These are phyloP conservation scores for Podosphaera xanthii DNA, from an alignment of 2,329 filamentous ascomycete species.

Conservation along the genomic window DNA sequence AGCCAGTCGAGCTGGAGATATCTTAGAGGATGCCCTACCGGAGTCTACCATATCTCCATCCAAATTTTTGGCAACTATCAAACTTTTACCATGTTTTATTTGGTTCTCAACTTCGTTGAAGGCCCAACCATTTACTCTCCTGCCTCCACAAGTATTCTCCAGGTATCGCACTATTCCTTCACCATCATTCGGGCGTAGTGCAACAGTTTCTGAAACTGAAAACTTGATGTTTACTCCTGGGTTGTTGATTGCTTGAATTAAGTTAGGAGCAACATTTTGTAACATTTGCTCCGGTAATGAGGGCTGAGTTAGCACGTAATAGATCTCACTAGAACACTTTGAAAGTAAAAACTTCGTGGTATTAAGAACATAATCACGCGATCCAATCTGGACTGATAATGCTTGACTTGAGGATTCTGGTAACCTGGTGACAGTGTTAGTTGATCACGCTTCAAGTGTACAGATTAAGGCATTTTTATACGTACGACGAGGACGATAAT, in stretches of 20 bases:
- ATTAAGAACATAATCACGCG: constrained; percentile 7
- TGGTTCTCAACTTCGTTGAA: not conserved
- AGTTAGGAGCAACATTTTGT: constrained; percentile 26
- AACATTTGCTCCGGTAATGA: constrained; percentile 52
- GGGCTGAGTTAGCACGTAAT: constrained; percentile 58
- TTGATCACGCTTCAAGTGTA: not conserved
- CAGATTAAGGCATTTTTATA: not conserved
- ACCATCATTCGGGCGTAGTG: constrained; percentile 20
- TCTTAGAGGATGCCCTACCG: constrained; percentile 10
- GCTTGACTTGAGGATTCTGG: constrained; percentile 5
- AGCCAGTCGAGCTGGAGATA: not conserved
- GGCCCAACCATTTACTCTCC: constrained; percentile 8
- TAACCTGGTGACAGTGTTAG: constrained; percentile 4
- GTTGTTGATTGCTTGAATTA: constrained; percentile 17
- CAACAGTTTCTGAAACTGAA: constrained; percentile 33
- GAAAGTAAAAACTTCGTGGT: constrained; percentile 25
- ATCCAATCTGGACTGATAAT: constrained; percentile 9
- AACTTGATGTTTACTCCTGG: constrained; percentile 6
- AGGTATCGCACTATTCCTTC: constrained; percentile 23
- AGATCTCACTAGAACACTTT: constrained; percentile 49
- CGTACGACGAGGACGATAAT: constrained; percentile 37
- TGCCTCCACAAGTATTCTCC: constrained; percentile 22
- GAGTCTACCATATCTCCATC: constrained; percentile 23
- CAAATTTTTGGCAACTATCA: constrained; percentile 5
- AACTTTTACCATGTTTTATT: constrained; percentile 1